phyloP scores from a whole-genome alignment of 768 basidiomycete species.

The Termitomyces sp. region DNA sequence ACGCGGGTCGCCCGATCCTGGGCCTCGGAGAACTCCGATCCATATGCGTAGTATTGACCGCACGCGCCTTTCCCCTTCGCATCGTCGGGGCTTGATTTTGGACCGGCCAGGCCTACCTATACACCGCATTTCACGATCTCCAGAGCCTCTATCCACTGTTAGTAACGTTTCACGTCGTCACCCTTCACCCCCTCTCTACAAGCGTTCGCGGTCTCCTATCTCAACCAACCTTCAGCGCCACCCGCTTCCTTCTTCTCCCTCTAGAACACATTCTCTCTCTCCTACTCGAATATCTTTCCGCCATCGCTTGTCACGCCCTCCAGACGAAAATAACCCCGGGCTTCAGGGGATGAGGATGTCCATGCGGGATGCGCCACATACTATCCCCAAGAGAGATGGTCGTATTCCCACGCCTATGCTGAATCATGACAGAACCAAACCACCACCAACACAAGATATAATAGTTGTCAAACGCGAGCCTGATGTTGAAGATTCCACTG shows the following conservation, averaged over 20 bases:
- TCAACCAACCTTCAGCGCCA: neutral
- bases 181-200: constrained; percentile 1
- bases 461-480: constrained; percentile 9
- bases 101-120: neutral
- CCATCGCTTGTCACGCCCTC: constrained; percentile 3
- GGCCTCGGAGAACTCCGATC: constrained; percentile 9
- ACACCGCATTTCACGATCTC: neutral
- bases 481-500: constrained; percentile 4
- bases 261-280: constrained; percentile 2
- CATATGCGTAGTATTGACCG: constrained; percentile 13
- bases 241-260: neutral
- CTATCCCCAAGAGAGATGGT: neutral
- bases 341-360: neutral
- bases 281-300: neutral
- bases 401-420: neutral
- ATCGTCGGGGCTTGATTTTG: neutral
- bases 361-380: neutral
- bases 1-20: neutral
- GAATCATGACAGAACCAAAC: constrained; percentile 1
- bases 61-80: neutral
- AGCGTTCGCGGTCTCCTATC: neutral
- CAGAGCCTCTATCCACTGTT: neutral
- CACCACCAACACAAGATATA: neutral
- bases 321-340: constrained; percentile 1
- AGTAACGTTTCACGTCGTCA: neutral